A percentile compares a stretch with the other conserved stretches of the same genome.
These are phyloP conservation scores for Apiotrichum montevideense DNA, from an alignment of 1,284 basidiomycete species.

Conservation along the genomic window DNA sequence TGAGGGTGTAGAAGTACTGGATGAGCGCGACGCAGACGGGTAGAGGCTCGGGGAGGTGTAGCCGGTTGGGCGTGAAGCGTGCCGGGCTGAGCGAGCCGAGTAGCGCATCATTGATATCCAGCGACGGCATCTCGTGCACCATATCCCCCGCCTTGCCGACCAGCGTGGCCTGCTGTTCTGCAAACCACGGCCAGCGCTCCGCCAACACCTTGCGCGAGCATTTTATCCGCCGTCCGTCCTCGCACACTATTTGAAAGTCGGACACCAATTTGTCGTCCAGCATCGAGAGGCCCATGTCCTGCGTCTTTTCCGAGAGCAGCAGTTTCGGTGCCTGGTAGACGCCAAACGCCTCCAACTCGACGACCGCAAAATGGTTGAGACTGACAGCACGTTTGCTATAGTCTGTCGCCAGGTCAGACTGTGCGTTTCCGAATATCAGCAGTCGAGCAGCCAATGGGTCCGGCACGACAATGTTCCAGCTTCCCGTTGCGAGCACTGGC, in stretches of 20 bases:
- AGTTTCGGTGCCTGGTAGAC: slow-evolving; percentile 79
- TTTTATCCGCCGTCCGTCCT: slow-evolving; percentile 74
- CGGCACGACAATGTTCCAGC: slow-evolving; percentile 80
- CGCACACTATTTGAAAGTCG: slow-evolving; percentile 86
- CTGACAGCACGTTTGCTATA: slow-evolving; percentile 83
- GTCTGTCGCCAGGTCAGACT: slow-evolving; percentile 80
- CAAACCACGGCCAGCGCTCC: slow-evolving; percentile 91
- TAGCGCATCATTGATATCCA: slow-evolving; percentile 38
- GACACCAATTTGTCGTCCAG: slow-evolving; percentile 67
- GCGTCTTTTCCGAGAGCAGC: slow-evolving; percentile 61
- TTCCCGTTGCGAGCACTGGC: slow-evolving; percentile 65
- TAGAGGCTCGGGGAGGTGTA: slow-evolving; percentile 81
- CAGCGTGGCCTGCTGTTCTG: slow-evolving; percentile 55
- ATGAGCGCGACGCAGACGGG: slow-evolving; percentile 80
- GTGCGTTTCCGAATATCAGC: slow-evolving; percentile 78
- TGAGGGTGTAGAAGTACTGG: slow-evolving; percentile 85
- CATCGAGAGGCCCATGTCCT: slow-evolving; percentile 61
- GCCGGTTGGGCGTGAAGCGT: slow-evolving; percentile 55
- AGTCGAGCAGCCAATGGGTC: slow-evolving; percentile 74
- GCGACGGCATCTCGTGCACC: slow-evolving; percentile 20
- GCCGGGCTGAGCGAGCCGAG: slow-evolving; percentile 33
- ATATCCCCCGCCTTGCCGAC: slow-evolving; percentile 17
- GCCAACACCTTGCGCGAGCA: slow-evolving; percentile 77
- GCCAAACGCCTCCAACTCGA: slow-evolving; percentile 87
- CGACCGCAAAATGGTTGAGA: slow-evolving; percentile 82